Conservation (phyloP, 805 yeast species). For the Lipomyces chichibuensis region DNA sequence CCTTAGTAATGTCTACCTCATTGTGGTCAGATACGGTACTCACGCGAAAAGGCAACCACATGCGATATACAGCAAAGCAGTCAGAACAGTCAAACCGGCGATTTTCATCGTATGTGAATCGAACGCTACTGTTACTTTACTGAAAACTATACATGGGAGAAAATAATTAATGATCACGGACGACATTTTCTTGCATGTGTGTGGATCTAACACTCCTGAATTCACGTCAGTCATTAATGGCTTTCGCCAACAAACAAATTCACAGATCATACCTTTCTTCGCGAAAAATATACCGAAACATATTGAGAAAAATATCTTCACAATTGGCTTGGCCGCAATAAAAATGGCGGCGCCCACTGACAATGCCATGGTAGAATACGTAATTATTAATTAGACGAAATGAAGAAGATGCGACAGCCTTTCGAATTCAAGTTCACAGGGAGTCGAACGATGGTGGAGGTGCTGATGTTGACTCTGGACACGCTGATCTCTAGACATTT, state of each 20-base stretch:
- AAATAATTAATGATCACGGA: constrained; percentile 68
- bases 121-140: constrained; percentile 68
- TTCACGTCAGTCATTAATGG: background rate
- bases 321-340: constrained; percentile 81
- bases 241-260: constrained; percentile 35
- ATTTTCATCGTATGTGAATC: constrained; percentile 68
- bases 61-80: constrained; percentile 51
- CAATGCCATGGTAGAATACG: constrained; percentile 13
- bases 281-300: constrained; percentile 69
- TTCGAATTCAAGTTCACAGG: background rate
- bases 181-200: constrained; percentile 63
- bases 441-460: background rate
- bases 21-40: background rate
- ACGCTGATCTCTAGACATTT: background rate
- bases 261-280: constrained; percentile 61
- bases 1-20: background rate
- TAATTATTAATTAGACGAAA: background rate
- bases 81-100: constrained; percentile 64
- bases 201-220: constrained; percentile 30
- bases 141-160: constrained; percentile 75
- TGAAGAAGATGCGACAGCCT: background rate
- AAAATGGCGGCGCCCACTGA: constrained; percentile 68
- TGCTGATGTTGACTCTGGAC: background rate
- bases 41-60: constrained; percentile 52
- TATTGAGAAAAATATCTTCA: constrained; percentile 75